Evolutionary conservation across 495 filamentous ascomycete genomes (phyloP).

Genomic region (Tuber borchii): DNA sequence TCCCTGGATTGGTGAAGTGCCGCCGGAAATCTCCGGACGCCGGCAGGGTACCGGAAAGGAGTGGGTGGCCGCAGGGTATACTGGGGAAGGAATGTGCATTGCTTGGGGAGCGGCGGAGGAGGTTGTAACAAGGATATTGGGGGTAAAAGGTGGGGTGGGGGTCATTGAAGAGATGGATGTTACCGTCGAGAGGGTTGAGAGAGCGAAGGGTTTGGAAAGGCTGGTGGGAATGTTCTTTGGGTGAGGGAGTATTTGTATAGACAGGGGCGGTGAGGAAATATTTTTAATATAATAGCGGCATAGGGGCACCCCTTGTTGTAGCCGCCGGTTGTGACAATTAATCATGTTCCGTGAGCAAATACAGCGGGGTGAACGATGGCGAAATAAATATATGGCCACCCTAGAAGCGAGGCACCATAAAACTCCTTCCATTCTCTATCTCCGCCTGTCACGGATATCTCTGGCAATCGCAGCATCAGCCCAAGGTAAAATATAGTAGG

Average conservation of each 20-base stretch:
- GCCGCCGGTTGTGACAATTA: not conserved
- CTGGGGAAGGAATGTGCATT: constrained; percentile 49
- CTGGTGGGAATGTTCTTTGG: constrained; percentile 23
- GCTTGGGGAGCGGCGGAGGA: constrained; percentile 49
- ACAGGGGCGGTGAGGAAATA: not conserved
- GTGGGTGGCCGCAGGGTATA: constrained; percentile 49
- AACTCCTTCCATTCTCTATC: no score
- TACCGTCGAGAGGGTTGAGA: constrained; percentile 36
- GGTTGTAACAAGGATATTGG: constrained; percentile 46
- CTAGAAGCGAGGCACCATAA: no score
- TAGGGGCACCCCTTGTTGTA: not conserved
- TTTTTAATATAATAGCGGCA: not conserved
- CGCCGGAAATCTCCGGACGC: constrained; percentile 38
- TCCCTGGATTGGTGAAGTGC: constrained; percentile 48
- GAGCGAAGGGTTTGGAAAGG: constrained; percentile 16
- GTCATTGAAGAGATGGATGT: constrained; percentile 41
- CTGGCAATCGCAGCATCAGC: no score
- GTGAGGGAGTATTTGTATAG: not conserved
- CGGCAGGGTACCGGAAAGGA: constrained; percentile 35
- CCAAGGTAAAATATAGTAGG: no score
- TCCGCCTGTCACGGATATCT: no score
- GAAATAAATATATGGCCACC: no score
- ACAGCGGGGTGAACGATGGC: no score
- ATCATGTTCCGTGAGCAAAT: not conserved
- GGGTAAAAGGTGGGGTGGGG: constrained; percentile 37